phyloP scores from a whole-genome alignment of 2,329 filamentous ascomycete species.

The Teratosphaeria epicoccoides region DNA sequence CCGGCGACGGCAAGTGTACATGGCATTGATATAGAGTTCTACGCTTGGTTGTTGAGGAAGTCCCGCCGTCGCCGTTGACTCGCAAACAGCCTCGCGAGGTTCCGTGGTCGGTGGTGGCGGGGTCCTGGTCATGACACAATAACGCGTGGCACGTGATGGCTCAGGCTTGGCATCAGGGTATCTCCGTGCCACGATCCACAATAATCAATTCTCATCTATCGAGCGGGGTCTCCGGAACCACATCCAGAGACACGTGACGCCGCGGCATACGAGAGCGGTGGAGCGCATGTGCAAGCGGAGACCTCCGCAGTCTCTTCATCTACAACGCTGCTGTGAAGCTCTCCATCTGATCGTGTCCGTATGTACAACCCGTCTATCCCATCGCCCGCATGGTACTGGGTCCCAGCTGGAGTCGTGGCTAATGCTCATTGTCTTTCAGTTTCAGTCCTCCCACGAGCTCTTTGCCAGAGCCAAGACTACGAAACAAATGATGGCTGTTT shows the following conservation, averaged over 20 bases:
- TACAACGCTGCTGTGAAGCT: not conserved
- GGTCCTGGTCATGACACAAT: no score
- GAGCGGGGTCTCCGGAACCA: no score
- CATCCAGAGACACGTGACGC: no score
- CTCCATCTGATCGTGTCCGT: not conserved
- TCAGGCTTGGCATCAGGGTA: no score
- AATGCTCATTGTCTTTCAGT: not conserved
- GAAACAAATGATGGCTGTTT: no score
- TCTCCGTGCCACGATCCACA: no score
- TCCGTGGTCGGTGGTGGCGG: no score
- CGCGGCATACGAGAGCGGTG: no score
- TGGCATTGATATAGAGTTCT: not conserved
- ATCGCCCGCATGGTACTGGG: not conserved
- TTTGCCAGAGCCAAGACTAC: not conserved
- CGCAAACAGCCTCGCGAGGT: no score
- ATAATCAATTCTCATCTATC: no score
- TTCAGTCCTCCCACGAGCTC: not conserved
- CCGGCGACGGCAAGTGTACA: not conserved
- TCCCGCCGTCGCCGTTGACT: no score
- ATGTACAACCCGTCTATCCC: slow-evolving; percentile 1
- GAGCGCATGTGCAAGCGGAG: no score
- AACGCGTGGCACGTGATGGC: not conserved
- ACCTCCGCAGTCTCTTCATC: not conserved
- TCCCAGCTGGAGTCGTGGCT: not conserved
- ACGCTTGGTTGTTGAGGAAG: not conserved